These are phyloP conservation scores for Pyrus pyrifolia DNA, from an alignment of 306 rosid genomes.

Conservation along the genomic window DNA sequence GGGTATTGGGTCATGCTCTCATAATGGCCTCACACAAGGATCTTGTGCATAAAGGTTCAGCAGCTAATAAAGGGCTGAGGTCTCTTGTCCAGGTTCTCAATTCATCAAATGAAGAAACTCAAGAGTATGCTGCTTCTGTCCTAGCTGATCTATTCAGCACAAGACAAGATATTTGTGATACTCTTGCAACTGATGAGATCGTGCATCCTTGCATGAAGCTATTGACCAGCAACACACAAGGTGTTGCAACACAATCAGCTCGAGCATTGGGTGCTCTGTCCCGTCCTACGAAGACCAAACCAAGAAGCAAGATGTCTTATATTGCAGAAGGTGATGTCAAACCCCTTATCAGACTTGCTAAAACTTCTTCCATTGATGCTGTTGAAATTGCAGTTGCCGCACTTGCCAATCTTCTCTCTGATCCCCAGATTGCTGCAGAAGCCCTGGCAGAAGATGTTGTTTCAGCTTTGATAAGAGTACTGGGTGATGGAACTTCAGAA, in stretches of 20 bases:
- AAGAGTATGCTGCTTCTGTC: slow-evolving; percentile 78
- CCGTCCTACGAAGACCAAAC: slow-evolving; percentile 62
- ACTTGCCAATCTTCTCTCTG: slow-evolving; percentile 86
- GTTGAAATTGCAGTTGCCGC: slow-evolving; percentile 95
- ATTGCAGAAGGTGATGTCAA: slow-evolving; percentile 72
- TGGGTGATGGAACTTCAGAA: slow-evolving; percentile 72
- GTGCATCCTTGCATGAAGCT: slow-evolving; percentile 90
- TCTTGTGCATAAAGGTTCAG: slow-evolving; percentile 71
- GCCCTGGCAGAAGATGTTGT: slow-evolving; percentile 75
- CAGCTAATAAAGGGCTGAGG: slow-evolving; percentile 74
- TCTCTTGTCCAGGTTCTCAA: slow-evolving; percentile 83
- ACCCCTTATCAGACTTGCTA: slow-evolving; percentile 84
- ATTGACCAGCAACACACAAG: slow-evolving; percentile 74
- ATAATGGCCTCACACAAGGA: slow-evolving; percentile 63
- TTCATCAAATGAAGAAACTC: slow-evolving; percentile 78
- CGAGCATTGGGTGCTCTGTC: slow-evolving; percentile 85
- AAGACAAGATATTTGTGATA: slow-evolving; percentile 88
- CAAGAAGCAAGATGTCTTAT: slow-evolving; percentile 55
- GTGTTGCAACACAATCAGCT: slow-evolving; percentile 92
- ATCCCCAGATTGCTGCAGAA: slow-evolving; percentile 72
- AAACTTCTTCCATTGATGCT: slow-evolving; percentile 78
- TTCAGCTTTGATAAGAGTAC: slow-evolving; percentile 71
- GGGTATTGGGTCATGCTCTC: slow-evolving; percentile 83
- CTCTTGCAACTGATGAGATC: slow-evolving; percentile 80
- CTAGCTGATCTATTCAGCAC: slow-evolving; percentile 83